Percentiles rank a stretch among this genome's conserved stretches.
Conservation (phyloP, 352 stramenopile species). For the Pythium guiyangense region DNA sequence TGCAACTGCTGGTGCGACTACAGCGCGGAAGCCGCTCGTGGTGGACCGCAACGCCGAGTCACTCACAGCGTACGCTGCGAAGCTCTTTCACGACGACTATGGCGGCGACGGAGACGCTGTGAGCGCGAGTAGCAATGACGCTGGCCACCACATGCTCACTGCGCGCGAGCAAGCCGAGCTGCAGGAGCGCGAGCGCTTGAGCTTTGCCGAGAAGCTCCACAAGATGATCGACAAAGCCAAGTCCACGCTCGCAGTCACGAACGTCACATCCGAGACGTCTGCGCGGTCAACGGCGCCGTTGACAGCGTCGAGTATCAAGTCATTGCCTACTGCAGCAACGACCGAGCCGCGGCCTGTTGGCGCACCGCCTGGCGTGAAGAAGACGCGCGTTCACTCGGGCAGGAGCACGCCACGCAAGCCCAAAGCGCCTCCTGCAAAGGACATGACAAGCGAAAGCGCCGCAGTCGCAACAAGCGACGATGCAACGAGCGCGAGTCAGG, state of each 20-base stretch:
- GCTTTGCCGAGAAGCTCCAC: constrained; percentile 83
- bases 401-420: too few relatives aligned
- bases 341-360: background rate
- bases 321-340: background rate
- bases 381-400: background rate
- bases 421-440: too few relatives aligned
- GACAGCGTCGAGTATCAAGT: background rate
- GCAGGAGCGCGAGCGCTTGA: constrained; percentile 56
- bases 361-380: background rate
- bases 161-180: constrained; percentile 31
- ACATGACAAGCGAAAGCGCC: too few relatives aligned
- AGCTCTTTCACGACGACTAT: constrained; percentile 57
- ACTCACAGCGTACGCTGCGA: constrained; percentile 59
- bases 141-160: constrained; percentile 13
- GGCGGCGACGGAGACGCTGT: background rate
- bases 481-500: too few relatives aligned
- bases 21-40: background rate
- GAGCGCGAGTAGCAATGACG: background rate
- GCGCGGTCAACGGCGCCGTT: constrained; percentile 3
- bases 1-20: constrained; percentile 1
- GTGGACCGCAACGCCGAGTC: constrained; percentile 24
- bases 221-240: constrained; percentile 88
- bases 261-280: constrained; percentile 3
- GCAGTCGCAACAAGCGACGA: too few relatives aligned
- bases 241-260: constrained; percentile 33